Conservation (phyloP, 345 rosid species). For the Boechera divaricarpa region DNA sequence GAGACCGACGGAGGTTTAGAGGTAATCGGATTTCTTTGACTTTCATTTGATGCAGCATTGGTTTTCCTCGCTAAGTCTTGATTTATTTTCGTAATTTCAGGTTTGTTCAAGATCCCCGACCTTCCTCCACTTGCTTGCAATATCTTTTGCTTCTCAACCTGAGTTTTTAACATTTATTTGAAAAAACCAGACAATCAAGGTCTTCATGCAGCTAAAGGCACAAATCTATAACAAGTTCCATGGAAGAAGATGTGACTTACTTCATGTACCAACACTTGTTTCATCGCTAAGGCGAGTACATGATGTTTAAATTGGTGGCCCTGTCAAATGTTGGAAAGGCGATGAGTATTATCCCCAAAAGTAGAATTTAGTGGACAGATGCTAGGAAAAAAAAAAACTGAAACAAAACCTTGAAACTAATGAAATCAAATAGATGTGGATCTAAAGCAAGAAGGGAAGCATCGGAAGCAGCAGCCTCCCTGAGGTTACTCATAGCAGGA, state of each 20-base stretch:
- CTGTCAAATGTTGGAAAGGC: slow-evolving; percentile 55
- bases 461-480: slow-evolving; percentile 56
- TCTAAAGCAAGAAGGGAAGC: slow-evolving; percentile 64
- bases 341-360: slow-evolving; percentile 16
- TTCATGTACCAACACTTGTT: slow-evolving; percentile 89
- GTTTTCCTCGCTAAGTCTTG: slow-evolving; percentile 40
- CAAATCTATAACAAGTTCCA: not conserved
- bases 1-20: slow-evolving; percentile 43
- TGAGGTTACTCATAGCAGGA: slow-evolving; percentile 49
- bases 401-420: slow-evolving; percentile 70
- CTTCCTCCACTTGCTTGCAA: slow-evolving; percentile 66
- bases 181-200: slow-evolving; percentile 8
- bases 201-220: slow-evolving; percentile 22
- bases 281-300: slow-evolving; percentile 71
- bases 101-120: slow-evolving; percentile 44
- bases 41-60: slow-evolving; percentile 42
- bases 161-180: slow-evolving; percentile 23
- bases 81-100: slow-evolving; percentile 49
- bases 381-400: slow-evolving; percentile 35
- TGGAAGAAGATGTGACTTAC: slow-evolving; percentile 48
- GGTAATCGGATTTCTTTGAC: slow-evolving; percentile 43
- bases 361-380: slow-evolving; percentile 24
- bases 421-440: slow-evolving; percentile 75
- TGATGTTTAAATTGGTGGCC: slow-evolving; percentile 62
- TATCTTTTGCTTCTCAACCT: slow-evolving; percentile 91